Evolutionary conservation across 805 yeast genomes (phyloP).

Genomic region (Clavispora fructus): DNA sequence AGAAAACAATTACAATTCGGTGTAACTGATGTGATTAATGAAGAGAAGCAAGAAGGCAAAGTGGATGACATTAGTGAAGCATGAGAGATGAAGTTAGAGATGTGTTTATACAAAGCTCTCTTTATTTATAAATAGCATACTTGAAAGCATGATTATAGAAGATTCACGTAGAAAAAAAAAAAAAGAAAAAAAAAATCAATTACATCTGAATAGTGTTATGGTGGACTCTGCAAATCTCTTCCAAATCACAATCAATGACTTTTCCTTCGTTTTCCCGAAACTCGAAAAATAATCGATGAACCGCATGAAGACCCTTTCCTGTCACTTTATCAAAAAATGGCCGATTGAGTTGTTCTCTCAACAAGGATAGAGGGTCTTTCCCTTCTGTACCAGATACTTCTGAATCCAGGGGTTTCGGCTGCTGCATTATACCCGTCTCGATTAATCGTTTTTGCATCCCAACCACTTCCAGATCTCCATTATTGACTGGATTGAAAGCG

Average conservation of each 20-base stretch:
- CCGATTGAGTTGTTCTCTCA: slow-evolving; percentile 20
- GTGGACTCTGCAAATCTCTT: slow-evolving; percentile 15
- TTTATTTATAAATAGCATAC: background rate
- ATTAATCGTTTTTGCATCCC: slow-evolving; percentile 6
- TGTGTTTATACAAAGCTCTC: background rate
- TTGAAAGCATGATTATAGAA: background rate
- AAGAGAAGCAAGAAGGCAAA: background rate
- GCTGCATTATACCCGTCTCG: background rate
- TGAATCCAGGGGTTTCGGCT: background rate
- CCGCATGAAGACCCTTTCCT: slow-evolving; percentile 35
- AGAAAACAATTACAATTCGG: slow-evolving; percentile 4
- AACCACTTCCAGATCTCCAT: slow-evolving; percentile 11
- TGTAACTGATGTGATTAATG: background rate
- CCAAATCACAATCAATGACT: slow-evolving; percentile 33
- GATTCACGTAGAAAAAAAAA: background rate
- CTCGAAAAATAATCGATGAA: slow-evolving; percentile 33
- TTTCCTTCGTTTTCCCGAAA: slow-evolving; percentile 19
- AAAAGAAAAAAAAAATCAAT: background rate
- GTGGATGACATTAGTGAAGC: background rate
- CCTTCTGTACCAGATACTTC: background rate
- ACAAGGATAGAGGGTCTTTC: slow-evolving; percentile 9
- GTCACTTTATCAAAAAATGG: slow-evolving; percentile 34
- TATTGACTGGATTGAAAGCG: slow-evolving; percentile 5
- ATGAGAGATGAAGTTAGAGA: background rate
- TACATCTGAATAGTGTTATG: background rate